Conservation (phyloP, 23 red algal species). For the Gracilaria vermiculophylla region DNA sequence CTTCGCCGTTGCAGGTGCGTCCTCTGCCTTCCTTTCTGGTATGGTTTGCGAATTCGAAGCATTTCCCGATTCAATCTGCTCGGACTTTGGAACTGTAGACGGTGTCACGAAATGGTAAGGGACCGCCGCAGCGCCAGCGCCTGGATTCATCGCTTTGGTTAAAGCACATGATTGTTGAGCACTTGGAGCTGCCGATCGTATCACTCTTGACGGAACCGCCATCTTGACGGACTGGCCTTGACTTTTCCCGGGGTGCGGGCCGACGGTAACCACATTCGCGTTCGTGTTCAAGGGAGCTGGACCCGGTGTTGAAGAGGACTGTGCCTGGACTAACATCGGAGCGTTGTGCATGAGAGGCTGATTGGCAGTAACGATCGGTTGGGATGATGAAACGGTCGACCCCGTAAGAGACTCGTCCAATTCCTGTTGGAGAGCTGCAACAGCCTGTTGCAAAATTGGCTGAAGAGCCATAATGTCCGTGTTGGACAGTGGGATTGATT, state of each 20-base stretch:
- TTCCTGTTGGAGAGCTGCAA: too few species aligned
- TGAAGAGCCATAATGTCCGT: background rate
- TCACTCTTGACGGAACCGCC: background rate
- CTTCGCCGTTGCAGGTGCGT: background rate
- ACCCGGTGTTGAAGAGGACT: background rate
- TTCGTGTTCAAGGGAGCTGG: background rate
- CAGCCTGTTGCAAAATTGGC: too few species aligned
- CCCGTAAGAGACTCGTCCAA: too few species aligned
- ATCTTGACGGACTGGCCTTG: background rate
- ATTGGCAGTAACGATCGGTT: too few species aligned
- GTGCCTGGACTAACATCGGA: background rate
- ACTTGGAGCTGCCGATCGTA: background rate
- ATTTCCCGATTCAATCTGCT: background rate
- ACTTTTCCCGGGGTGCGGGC: background rate
- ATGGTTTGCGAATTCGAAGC: background rate
- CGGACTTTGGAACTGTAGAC: background rate
- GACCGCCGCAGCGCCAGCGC: background rate
- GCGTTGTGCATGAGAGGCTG: too few species aligned
- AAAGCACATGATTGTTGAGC: background rate
- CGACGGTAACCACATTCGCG: background rate
- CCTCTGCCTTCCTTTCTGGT: background rate
- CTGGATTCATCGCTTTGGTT: background rate
- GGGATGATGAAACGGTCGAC: too few species aligned
- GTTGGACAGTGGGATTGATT: too few species aligned
- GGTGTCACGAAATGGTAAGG: background rate